Evolutionary conservation across 2,329 filamentous ascomycete species (phyloP).

Genomic region (Sporothrix brasiliensis): DNA sequence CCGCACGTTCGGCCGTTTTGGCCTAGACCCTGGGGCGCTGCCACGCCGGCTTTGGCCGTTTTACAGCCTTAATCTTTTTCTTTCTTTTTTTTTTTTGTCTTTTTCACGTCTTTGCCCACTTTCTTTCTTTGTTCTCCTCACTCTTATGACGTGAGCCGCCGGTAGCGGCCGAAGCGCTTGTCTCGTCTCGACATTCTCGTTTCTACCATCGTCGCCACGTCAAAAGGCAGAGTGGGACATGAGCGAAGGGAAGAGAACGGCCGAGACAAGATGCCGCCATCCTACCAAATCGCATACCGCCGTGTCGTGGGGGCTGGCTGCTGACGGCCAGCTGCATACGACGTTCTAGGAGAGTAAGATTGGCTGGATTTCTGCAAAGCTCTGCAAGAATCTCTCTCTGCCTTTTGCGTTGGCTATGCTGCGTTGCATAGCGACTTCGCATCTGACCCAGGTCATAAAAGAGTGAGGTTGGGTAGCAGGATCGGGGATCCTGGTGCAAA

Average conservation of each 20-base stretch:
- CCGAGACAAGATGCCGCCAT: neutral
- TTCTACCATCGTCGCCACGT: neutral
- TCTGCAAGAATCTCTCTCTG: neutral
- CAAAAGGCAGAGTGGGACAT: neutral
- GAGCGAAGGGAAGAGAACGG: neutral
- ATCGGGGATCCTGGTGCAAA: neutral
- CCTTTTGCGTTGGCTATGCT: neutral
- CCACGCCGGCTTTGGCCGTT: neutral
- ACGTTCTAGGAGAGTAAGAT: neutral
- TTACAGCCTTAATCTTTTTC: neutral
- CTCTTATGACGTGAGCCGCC: neutral
- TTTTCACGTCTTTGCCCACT: neutral
- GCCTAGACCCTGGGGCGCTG: conserved; percentile 1
- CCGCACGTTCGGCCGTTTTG: neutral
- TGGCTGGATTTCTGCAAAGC: too few species aligned
- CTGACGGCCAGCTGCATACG: neutral
- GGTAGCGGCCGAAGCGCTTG: conserved; percentile 9
- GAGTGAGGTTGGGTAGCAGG: neutral
- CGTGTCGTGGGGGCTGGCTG: neutral
- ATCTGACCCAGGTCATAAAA: neutral
- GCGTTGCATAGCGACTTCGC: neutral
- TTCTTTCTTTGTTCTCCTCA: neutral
- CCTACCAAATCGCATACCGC: too few species aligned
- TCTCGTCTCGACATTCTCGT: neutral
- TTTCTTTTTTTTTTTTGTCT: neutral